Evolutionary conservation across 139 green algal species (phyloP).

Genomic region (Coelastrella sp.): DNA sequence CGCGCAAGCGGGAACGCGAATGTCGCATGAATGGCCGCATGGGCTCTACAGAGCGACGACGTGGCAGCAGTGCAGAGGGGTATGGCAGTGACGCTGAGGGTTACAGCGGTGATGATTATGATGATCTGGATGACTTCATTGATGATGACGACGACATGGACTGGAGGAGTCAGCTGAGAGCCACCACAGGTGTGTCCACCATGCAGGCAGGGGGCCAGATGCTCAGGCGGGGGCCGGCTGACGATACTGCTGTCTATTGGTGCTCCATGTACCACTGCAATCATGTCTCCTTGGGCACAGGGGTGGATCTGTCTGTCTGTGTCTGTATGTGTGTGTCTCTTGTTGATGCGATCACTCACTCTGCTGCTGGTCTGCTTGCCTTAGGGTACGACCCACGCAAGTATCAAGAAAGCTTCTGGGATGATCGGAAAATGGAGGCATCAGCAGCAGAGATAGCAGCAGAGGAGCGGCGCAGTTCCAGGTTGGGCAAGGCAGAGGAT

Average conservation of each 20-base stretch:
- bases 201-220: too few species aligned
- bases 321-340: neutral
- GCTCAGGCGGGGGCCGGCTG: too few species aligned
- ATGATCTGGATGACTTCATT: slow-evolving; percentile 47
- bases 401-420: slow-evolving; percentile 26
- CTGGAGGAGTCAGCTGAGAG: slow-evolving; percentile 12
- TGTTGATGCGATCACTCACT: neutral
- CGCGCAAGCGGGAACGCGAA: slow-evolving; percentile 39
- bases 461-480: slow-evolving; percentile 39
- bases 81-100: neutral
- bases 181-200: slow-evolving; percentile 7
- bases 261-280: too few species aligned
- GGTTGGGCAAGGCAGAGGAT: slow-evolving; percentile 35
- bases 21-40: neutral
- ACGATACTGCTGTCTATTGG: neutral
- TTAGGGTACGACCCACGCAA: slow-evolving; percentile 32
- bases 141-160: slow-evolving; percentile 17
- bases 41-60: neutral
- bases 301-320: neutral
- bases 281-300: neutral
- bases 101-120: neutral
- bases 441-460: slow-evolving; percentile 16
- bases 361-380: too few species aligned
- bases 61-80: neutral
- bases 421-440: slow-evolving; percentile 47